These are phyloP conservation scores for Ceratobasidium sp. DNA, from an alignment of 1,284 basidiomycete genomes.

Conservation along the genomic window DNA sequence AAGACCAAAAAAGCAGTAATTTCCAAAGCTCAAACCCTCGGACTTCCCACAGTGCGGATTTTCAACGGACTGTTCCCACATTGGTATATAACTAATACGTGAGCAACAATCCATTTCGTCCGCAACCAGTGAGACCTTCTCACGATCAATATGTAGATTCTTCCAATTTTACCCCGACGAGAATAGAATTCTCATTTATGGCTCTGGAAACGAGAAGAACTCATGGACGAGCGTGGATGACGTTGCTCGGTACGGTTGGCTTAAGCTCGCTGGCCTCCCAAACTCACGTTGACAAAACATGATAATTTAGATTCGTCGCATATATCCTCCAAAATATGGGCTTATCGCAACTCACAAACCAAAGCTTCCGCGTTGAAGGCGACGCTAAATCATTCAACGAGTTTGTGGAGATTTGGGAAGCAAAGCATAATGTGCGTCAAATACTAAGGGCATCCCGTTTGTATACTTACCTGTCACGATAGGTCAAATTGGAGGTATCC, in stretches of 20 bases:
- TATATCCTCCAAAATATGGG: slow-evolving; percentile 25
- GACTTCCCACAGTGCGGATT: slow-evolving; percentile 2
- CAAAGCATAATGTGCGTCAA: slow-evolving; percentile 28
- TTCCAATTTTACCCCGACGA: slow-evolving; percentile 26
- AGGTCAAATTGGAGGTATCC: slow-evolving; percentile 27
- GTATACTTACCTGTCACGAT: neutral
- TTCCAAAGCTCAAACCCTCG: neutral
- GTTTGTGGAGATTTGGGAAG: slow-evolving; percentile 39
- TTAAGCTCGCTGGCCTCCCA: neutral
- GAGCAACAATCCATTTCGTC: neutral
- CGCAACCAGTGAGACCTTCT: neutral
- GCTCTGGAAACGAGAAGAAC: slow-evolving; percentile 24
- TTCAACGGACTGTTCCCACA: slow-evolving; percentile 36
- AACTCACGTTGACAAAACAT: neutral
- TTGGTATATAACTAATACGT: slow-evolving; percentile 27
- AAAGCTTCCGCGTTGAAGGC: slow-evolving; percentile 31
- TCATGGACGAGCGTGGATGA: slow-evolving; percentile 36
- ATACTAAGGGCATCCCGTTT: no score
- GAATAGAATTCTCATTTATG: slow-evolving; percentile 29
- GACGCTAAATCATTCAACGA: slow-evolving; percentile 43
- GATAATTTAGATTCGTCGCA: slow-evolving; percentile 6
- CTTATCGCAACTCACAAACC: slow-evolving; percentile 3
- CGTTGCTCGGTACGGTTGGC: slow-evolving; percentile 25
- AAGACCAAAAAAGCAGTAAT: slow-evolving; percentile 15
- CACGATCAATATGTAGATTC: slow-evolving; percentile 4